Evolutionary conservation across 2,329 filamentous ascomycete genomes (phyloP).

Genomic region (Neodidymelliopsis sp.): DNA sequence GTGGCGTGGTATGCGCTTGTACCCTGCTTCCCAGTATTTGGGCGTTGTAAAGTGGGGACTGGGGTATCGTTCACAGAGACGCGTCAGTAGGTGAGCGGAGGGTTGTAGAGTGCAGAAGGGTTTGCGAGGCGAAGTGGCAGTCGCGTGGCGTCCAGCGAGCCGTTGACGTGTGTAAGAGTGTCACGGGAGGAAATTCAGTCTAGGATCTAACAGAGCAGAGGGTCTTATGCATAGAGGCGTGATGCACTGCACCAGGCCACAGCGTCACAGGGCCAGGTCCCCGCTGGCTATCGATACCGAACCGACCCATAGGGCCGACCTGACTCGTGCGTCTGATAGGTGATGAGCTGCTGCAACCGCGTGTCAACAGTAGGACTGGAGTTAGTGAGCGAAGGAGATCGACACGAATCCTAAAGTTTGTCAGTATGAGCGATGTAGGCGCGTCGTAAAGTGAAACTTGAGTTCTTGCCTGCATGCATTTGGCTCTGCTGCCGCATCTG

Average conservation of each 20-base stretch:
- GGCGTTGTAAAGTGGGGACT: constrained; percentile 7
- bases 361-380: not conserved
- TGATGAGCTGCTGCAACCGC: constrained; percentile 2
- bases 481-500: constrained; percentile 7
- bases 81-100: constrained; percentile 2
- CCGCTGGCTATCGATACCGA: constrained; percentile 33
- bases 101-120: constrained; percentile 4
- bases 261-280: constrained; percentile 13
- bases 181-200: constrained; percentile 38
- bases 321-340: constrained; percentile 16
- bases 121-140: constrained; percentile 1
- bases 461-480: constrained; percentile 5
- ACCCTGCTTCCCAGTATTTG: constrained; percentile 6
- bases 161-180: constrained; percentile 22
- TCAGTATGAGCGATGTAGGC: too few species aligned
- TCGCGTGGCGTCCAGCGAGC: constrained; percentile 31
- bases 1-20: constrained; percentile 22
- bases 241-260: constrained; percentile 30
- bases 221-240: too few species aligned
- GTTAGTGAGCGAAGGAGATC: not conserved
- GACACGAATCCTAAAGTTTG: too few species aligned
- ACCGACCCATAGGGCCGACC: constrained; percentile 7
- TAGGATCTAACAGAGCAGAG: too few species aligned
- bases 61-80: not conserved
- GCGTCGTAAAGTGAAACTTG: not conserved